Percentiles rank a stretch among this genome's conserved stretches.
These are phyloP conservation scores for Fusarium anthophilum DNA, from an alignment of 2,329 filamentous ascomycete genomes.

Conservation along the genomic window DNA sequence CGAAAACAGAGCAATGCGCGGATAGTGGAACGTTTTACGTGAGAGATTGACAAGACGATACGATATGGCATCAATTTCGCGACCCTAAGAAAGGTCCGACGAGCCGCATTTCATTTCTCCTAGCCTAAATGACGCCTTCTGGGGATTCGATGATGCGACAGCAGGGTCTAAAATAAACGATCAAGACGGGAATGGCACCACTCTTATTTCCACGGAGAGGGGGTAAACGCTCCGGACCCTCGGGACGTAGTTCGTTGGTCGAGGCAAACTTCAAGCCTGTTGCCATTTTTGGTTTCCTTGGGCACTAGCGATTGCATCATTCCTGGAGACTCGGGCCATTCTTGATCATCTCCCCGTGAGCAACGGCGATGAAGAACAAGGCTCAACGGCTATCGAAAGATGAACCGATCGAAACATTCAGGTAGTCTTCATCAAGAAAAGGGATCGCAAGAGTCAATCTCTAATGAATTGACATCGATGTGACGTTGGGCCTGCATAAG, in stretches of 20 bases:
- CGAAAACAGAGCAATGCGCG: background rate
- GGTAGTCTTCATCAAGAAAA: background rate
- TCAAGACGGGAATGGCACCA: conserved; percentile 11
- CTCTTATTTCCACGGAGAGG: conserved; percentile 1
- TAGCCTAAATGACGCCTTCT: conserved; percentile 34
- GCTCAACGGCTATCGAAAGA: background rate
- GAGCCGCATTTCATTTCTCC: conserved; percentile 19
- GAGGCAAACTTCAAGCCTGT: background rate
- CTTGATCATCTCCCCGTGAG: conserved; percentile 14
- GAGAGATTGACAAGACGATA: background rate
- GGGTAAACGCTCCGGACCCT: conserved; percentile 6
- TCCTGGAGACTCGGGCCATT: background rate
- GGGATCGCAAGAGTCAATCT: background rate
- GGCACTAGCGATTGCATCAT: conserved; percentile 11
- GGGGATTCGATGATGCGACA: conserved; percentile 31
- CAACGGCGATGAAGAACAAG: background rate
- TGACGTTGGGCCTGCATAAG: background rate
- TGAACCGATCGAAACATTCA: background rate
- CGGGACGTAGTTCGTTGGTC: background rate
- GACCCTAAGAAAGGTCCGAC: background rate
- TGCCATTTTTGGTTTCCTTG: background rate
- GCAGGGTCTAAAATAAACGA: background rate
- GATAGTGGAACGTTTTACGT: background rate
- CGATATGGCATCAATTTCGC: background rate
- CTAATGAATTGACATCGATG: background rate